Conservation (phyloP, 2,329 filamentous ascomycete genomes). For the Cadophora sp. region DNA sequence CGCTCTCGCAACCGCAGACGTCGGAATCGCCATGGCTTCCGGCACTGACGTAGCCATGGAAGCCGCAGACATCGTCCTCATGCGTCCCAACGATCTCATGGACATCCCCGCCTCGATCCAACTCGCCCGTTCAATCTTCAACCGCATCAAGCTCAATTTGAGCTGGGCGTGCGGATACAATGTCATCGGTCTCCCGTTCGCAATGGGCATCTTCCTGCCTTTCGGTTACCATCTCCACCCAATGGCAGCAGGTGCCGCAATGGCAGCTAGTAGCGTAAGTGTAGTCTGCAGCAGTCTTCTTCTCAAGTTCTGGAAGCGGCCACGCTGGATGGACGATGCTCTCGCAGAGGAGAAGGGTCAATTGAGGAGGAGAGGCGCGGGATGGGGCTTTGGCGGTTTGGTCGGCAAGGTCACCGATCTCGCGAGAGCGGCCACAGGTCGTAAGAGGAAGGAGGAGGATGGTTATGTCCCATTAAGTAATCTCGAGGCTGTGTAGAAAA, state of each 20-base stretch:
- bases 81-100: slow-evolving; percentile 90
- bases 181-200: slow-evolving; percentile 86
- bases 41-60: slow-evolving; percentile 98
- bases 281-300: slow-evolving; percentile 86
- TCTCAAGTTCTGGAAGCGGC: slow-evolving; percentile 85
- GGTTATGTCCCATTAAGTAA: slow-evolving; percentile 64
- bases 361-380: slow-evolving; percentile 38
- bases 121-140: slow-evolving; percentile 85
- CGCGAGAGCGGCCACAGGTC: slow-evolving; percentile 46
- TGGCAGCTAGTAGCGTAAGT: slow-evolving; percentile 89
- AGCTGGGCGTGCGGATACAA: slow-evolving; percentile 96
- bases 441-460: slow-evolving; percentile 53
- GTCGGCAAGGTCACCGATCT: slow-evolving; percentile 52
- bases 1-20: slow-evolving; percentile 87
- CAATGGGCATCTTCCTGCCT: slow-evolving; percentile 95
- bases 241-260: slow-evolving; percentile 92
- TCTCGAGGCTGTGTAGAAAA: slow-evolving; percentile 39
- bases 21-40: slow-evolving; percentile 90
- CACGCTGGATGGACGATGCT: slow-evolving; percentile 83
- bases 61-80: slow-evolving; percentile 93
- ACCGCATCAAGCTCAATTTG: slow-evolving; percentile 91
- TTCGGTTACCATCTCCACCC: slow-evolving; percentile 88
- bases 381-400: slow-evolving; percentile 48
- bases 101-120: slow-evolving; percentile 88
- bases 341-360: slow-evolving; percentile 66